Conservation (phyloP, 2,329 filamentous ascomycete genomes). For the Fusarium torulosum region DNA sequence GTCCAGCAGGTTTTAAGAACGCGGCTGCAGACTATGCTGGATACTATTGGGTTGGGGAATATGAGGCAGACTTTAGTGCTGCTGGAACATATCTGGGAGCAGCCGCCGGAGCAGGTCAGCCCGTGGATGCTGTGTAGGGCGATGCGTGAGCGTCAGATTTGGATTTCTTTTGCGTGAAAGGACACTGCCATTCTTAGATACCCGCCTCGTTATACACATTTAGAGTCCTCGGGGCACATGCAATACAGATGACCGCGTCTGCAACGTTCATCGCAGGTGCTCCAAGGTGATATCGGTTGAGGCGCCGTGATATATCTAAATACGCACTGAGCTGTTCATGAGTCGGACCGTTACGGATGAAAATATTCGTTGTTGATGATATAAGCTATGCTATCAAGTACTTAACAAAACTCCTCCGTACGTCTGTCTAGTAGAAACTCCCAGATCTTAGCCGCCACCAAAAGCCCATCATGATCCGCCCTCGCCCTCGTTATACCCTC, state of each 20-base stretch:
- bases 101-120: conserved; percentile 48
- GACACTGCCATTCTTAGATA: conserved; percentile 21
- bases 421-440: conserved; percentile 38
- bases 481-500: conserved; percentile 47
- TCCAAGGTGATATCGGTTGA: neutral
- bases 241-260: neutral
- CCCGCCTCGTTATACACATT: conserved; percentile 19
- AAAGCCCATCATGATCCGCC: conserved; percentile 47
- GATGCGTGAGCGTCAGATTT: conserved; percentile 62
- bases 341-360: too few relatives aligned
- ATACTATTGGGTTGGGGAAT: conserved; percentile 59
- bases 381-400: too few relatives aligned
- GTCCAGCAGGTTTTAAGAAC: conserved; percentile 54
- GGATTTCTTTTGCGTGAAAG: conserved; percentile 62
- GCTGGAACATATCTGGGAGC: conserved; percentile 58
- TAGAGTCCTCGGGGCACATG: conserved; percentile 23
- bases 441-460: conserved; percentile 48
- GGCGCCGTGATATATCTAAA: neutral
- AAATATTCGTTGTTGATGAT: too few relatives aligned
- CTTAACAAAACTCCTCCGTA: too few relatives aligned
- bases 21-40: conserved; percentile 53
- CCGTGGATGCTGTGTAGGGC: conserved; percentile 60
- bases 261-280: too few relatives aligned
- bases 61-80: conserved; percentile 59
- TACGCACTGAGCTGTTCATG: too few relatives aligned